phyloP scores from a whole-genome alignment of 768 basidiomycete genomes.

The Boletus sp. region DNA sequence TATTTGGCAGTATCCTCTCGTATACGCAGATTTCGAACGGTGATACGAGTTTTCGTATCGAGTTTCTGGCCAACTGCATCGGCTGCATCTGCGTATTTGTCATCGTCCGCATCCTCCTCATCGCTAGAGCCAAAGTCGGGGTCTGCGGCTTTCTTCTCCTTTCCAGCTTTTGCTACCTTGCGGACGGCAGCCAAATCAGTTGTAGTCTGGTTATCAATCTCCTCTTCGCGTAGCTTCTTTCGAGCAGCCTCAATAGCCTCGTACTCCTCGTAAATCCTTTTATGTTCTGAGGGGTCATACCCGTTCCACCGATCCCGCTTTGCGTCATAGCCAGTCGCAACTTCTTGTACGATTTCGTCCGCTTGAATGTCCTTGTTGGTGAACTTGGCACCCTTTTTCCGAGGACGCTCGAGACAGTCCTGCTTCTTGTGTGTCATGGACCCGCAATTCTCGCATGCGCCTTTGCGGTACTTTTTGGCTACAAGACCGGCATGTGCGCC shows the following conservation, averaged over 20 bases:
- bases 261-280: conserved; percentile 89
- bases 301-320: conserved; percentile 99
- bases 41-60: conserved; percentile 97
- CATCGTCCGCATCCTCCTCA: conserved; percentile 94
- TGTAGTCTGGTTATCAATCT: conserved; percentile 96
- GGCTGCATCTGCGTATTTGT: conserved; percentile 97
- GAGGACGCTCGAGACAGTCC: conserved; percentile 95
- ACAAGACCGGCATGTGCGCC: conserved; percentile 83
- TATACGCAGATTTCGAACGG: conserved; percentile 96
- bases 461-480: conserved; percentile 95
- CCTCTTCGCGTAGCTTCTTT: conserved; percentile 90
- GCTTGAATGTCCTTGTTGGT: conserved; percentile 87
- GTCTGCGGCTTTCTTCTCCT: conserved; percentile 68
- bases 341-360: conserved; percentile 87
- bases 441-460: conserved; percentile 99
- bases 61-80: conserved; percentile 98
- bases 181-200: conserved; percentile 88
- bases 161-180: conserved; percentile 91
- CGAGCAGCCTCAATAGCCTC: conserved; percentile 88
- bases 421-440: conserved; percentile 89
- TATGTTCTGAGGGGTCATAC: conserved; percentile 88
- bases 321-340: conserved; percentile 78
- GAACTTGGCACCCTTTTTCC: conserved; percentile 93
- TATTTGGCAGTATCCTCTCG: conserved; percentile 99
- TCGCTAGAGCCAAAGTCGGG: conserved; percentile 96